Evolutionary conservation across 2,329 filamentous ascomycete species (phyloP), one percentile per base, ranked within the genome.

Genomic region (Neonectria neomacrospora): DNA sequence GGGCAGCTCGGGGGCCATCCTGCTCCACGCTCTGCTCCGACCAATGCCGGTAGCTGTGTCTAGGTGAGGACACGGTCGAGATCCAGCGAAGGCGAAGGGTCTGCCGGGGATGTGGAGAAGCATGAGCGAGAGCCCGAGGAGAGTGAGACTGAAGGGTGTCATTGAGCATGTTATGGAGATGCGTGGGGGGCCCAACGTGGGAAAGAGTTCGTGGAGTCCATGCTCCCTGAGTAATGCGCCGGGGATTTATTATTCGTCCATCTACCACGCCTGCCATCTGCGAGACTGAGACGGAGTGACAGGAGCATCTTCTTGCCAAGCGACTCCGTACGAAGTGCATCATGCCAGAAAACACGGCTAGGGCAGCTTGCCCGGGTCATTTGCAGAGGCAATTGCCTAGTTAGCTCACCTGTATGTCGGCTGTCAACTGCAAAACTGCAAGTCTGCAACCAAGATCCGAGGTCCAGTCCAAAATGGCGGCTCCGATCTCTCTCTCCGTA

Each of bases 11-110:
- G 16, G 20, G 51, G 26, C 47, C 34, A 37, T 26, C n/a, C 26
- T 41, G 51, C 47, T 54, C 58, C 58, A 51, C 59, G 59, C 12
- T 2, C 32, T 41, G 63, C 55, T 72, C 70, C 70, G 70, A 70
- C 58, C 56, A 63, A 54, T 51, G 68, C 70, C 65, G 63, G 61
- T 61, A 41, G 55, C 30, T 60, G 63, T 44, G 34, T 47, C 63
- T 45, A 60, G 56, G 57, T 64, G 45, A 71, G 51, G 42, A 37
- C 54, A 53, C 51, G 65, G 58, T 58, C 16, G 50, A 50, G 48
- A 52, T 60, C 45, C 48, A 54, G 54, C 42, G 58, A 63, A 59
- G 51, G 52, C 23, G 48, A 67, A 63, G 54, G 63, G 59, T 54
- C 54, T 41, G 39, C 47, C 18, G 8, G 64, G 53, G 65, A 65